These are phyloP conservation scores for Beta macrorhiza DNA, from an alignment of 179 eudicot genomes.

Conservation along the genomic window DNA sequence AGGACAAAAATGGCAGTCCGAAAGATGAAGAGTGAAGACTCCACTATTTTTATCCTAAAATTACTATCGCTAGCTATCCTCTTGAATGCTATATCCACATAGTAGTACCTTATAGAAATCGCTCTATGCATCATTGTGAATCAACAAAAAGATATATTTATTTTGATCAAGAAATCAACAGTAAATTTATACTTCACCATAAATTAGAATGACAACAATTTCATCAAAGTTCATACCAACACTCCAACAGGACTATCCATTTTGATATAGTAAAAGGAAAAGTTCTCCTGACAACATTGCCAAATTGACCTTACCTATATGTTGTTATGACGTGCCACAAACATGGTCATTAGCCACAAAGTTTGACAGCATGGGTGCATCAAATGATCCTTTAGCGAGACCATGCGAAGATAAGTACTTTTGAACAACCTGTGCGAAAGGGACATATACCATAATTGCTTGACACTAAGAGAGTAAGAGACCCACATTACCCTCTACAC, in stretches of 20 bases:
- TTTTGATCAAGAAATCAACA: too few species aligned
- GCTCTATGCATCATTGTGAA: not conserved
- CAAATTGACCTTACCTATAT: not conserved
- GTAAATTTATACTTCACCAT: not conserved
- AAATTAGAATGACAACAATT: not conserved
- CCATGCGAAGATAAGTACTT: not conserved
- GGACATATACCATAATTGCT: not conserved
- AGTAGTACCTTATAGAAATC: not conserved
- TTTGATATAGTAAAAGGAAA: not conserved
- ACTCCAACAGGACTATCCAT: not conserved
- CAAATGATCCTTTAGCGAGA: not conserved
- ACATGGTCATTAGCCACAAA: not conserved
- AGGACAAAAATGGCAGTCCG: not conserved
- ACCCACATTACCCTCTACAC: not conserved
- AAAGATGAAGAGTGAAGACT: not conserved
- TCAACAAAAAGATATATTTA: not conserved
- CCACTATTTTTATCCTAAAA: not conserved
- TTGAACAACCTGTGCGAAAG: constrained; percentile 3
- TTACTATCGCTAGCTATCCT: not conserved
- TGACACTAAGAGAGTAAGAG: not conserved
- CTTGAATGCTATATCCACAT: not conserved
- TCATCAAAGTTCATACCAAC: not conserved
- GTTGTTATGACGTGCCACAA: not conserved
- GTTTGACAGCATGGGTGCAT: constrained; percentile 3
- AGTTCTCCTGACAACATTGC: not conserved